phyloP scores from a whole-genome alignment of 1,284 basidiomycete genomes.

The Trichosporon coremiiforme region DNA sequence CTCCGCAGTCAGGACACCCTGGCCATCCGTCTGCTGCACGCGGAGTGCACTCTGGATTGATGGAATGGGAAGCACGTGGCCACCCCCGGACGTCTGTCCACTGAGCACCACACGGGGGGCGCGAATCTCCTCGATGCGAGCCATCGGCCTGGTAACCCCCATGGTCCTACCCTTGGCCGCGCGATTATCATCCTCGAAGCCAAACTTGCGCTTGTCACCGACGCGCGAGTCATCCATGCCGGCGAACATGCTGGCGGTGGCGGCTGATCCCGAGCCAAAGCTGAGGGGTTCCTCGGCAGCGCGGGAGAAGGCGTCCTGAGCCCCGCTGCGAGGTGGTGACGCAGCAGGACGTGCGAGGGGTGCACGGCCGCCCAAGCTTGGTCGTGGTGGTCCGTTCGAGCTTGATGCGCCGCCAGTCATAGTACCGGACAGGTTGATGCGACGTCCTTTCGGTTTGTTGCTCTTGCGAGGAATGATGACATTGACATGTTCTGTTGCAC shows the following conservation, averaged over 20 bases:
- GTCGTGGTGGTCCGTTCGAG: constrained; percentile 17
- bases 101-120: constrained; percentile 29
- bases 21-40: constrained; percentile 34
- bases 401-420: constrained; percentile 25
- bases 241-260: constrained; percentile 44
- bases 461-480: constrained; percentile 33
- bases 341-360: constrained; percentile 17
- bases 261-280: constrained; percentile 31
- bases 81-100: constrained; percentile 6
- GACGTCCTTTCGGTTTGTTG: constrained; percentile 26
- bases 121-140: constrained; percentile 42
- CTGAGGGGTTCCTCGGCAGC: constrained; percentile 46
- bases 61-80: constrained; percentile 28
- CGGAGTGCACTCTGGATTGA: constrained; percentile 44
- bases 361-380: constrained; percentile 8
- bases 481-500: constrained; percentile 32
- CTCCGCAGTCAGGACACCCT: constrained; percentile 61
- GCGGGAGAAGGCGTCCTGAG: constrained; percentile 38
- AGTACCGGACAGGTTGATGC: constrained; percentile 27
- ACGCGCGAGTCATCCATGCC: constrained; percentile 37
- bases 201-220: constrained; percentile 43
- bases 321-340: constrained; percentile 19
- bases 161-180: constrained; percentile 38
- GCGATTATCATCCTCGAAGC: constrained; percentile 28
- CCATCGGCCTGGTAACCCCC: constrained; percentile 28